Evolutionary conservation across 2,329 filamentous ascomycete species (phyloP), one percentile per base, ranked within the genome.

Genomic region (Arthrobotrys pseudoclavata): DNA sequence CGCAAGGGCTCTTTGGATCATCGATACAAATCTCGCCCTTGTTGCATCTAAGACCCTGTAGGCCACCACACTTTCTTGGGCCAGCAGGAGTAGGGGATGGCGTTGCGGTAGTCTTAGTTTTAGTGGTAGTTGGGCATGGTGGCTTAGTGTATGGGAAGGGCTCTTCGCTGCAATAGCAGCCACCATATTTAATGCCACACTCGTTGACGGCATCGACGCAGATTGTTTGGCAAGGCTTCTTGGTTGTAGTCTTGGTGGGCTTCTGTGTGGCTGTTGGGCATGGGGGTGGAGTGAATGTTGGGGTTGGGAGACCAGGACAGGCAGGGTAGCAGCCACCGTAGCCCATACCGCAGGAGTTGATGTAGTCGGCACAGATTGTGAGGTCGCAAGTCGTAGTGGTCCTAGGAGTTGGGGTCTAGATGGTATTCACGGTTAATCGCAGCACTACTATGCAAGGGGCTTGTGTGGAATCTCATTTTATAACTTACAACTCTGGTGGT

Each of bases 151-250:
- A 77, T 55, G 67, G 67, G 22, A 45, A 53, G 2, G 67, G 67
- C 3, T 40, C 13, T 6, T 42, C 69, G 52, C 60, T 34, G 47
- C 74, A 77, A 40, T 77, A 77, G 53, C 80, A 81, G 18, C 80
- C 79, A n/a, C 80, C 80, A 29, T 81, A 81, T 31, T 37, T 69
- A 3, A 79, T 74, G 12, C 80, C 80, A 26, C 80, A 80, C 42
- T 79, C 64, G 29, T 81, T 80, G n/a, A 80, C 67, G 15, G 69
- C 63, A 24, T 81, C 80, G 22, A 69, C 67, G 29, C 80, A 79
- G 50, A 80, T 79, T 47, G 67, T 76, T 18, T 20, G 57, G 18
- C 68, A 79, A 2, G 69, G 52, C n/a, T 42, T 71, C 20, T 50
- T 79, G 9, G 50, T 48, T 20, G 79, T 76, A 1, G 61, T 57